Evolutionary conservation across 2,329 filamentous ascomycete genomes (phyloP), one percentile per base, ranked within the genome.

Genomic region (Biscogniauxia mediterranea): DNA sequence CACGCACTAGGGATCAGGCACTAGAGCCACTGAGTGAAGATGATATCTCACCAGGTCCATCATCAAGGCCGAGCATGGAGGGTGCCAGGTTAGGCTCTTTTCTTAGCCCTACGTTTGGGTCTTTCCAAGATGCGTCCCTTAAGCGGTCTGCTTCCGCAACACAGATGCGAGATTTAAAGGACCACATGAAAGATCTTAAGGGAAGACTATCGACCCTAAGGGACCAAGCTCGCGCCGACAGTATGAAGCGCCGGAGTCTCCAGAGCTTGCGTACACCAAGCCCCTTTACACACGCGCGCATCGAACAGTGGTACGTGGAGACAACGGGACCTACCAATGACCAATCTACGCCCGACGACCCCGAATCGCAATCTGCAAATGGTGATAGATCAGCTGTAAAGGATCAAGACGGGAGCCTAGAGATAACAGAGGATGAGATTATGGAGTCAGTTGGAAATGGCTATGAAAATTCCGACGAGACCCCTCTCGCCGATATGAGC

Each of bases 181-280:
- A 92, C 66, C 92, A 96, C 73, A 91, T 97, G 85, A 88, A 90
- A 59, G 92, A 90, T 57, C 81, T 97, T 54, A 93, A 93, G 71
- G 91, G 90, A 62, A 92, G 92, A 70, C 93, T 97, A 42, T 93
- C 92, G 1, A 89, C 82, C 17, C 76, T 97, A 51, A 89, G 91
- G 68, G 87, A 93, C 64, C 89, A 92, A 68, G 90, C 91, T 0
- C 85, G 90, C 20, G 90, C 90, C 61, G 93, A 96, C 68, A 92
- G 85, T 68, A 75, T 96, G 69, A 88, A 91, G 70, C 85, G 93
- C 56, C 85, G 88, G 59, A 96, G 91, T 73, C 75, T 93, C 57
- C 89, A 92, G 68, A 93, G 85, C 70, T 76, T 94, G 62, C 85
- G 91, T 46, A 89, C 88, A 1, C 87, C 89, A 0, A 95, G 89